Percentiles rank a stretch among this genome's conserved stretches.
Evolutionary conservation across 108 stramenopile genomes (phyloP).

Genomic region (Pseudonitzschia multiseries): DNA sequence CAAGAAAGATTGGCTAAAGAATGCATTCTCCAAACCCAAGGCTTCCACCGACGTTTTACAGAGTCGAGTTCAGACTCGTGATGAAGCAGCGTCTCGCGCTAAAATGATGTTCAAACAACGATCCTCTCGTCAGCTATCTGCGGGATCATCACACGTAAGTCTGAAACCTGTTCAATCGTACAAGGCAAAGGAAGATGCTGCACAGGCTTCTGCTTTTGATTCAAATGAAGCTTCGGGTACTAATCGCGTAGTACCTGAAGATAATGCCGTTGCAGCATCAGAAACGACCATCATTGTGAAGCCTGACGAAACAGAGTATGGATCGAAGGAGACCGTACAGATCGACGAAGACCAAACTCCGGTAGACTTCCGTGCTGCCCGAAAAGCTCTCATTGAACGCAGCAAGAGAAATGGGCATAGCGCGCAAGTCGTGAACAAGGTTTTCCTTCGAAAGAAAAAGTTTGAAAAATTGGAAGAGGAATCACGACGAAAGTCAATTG

Average conservation of each 20-base stretch:
- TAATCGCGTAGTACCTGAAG: not conserved
- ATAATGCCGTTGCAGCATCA: not conserved
- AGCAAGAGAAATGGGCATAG: slow-evolving; percentile 48
- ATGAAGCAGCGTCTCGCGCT: slow-evolving; percentile 38
- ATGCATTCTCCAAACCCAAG: slow-evolving; percentile 56
- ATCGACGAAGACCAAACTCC: slow-evolving; percentile 34
- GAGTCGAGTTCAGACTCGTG: slow-evolving; percentile 28
- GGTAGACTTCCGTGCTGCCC: slow-evolving; percentile 51
- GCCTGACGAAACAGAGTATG: not conserved
- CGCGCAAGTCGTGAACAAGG: slow-evolving; percentile 46
- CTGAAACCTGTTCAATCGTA: not conserved
- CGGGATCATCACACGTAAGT: not conserved
- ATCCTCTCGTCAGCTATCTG: slow-evolving; percentile 24
- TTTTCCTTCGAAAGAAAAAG: slow-evolving; percentile 33
- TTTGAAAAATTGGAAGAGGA: slow-evolving; percentile 46
- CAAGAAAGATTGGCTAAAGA: slow-evolving; percentile 68
- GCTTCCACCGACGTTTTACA: slow-evolving; percentile 37
- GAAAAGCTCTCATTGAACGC: slow-evolving; percentile 44
- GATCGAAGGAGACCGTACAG: not conserved
- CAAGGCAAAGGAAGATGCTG: not conserved
- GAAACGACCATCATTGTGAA: not conserved
- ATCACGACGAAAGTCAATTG: slow-evolving; percentile 25
- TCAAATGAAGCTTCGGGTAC: slow-evolving; percentile 9
- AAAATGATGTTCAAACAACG: slow-evolving; percentile 33
- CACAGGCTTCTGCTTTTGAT: not conserved